Percentiles rank a stretch among this genome's conserved stretches.
These are phyloP conservation scores for Arthrobotrys iridis DNA, from an alignment of 2,329 filamentous ascomycete species.

Conservation along the genomic window DNA sequence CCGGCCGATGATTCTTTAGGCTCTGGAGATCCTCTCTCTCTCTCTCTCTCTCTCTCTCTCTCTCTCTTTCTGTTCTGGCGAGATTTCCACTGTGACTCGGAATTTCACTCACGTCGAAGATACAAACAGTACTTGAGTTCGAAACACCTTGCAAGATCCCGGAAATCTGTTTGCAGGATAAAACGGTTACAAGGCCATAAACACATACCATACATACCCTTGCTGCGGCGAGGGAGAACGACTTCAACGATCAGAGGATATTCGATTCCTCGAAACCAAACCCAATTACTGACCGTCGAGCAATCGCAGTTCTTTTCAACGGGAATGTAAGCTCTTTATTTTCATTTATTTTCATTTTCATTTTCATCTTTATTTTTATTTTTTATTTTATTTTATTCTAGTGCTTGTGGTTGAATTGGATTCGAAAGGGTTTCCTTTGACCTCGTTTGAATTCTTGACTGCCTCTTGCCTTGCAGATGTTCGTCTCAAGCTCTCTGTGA, in stretches of 20 bases:
- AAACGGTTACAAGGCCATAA: no score
- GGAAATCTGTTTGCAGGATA: not conserved
- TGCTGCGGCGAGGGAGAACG: not conserved
- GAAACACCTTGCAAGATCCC: constrained; percentile 42
- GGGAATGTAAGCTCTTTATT: not conserved
- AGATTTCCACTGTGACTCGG: not conserved
- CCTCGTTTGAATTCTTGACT: no score
- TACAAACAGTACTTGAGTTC: no score
- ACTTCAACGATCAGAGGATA: not conserved
- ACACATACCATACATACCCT: not conserved
- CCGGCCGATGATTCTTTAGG: constrained; percentile 14
- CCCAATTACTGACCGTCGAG: not conserved
- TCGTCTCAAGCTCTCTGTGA: no score
- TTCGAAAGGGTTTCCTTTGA: no score
- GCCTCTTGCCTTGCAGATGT: no score
- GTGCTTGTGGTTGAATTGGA: no score
- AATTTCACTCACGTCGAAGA: not conserved
- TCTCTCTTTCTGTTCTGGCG: not conserved
- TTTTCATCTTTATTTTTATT: no score
- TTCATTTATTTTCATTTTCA: no score
- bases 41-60: constrained; percentile 16
- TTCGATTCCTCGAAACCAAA: not conserved
- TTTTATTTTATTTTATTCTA: no score
- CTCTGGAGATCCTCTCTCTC: constrained; percentile 25
- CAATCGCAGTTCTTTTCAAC: no score